Base-by-base conservation (phyloP, 768 basidiomycete species). In the Phaeotremella fagi region DNA sequence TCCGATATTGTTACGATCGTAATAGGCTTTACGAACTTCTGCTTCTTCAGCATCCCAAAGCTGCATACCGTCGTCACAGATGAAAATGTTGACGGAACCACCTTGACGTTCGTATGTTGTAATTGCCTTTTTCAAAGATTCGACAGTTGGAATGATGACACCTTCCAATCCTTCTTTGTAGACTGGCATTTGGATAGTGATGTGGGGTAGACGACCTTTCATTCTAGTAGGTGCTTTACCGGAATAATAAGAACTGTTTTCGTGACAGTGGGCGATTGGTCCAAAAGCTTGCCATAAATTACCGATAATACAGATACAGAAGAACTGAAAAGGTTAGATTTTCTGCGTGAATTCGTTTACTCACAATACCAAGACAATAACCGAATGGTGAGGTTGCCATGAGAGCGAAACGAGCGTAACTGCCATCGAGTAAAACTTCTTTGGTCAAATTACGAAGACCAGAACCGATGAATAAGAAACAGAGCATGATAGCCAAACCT, bases 41-140 rank as follows among this genome's bases (percentile, higher is more conserved):
- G 82, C 80, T 54, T 90, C 87, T 25, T 78, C 80, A 35, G 81
- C 78, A 28, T 75, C 75, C 57, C 88, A 72, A 22, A 83, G 73
- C 69, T 88, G 88, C 61, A 90, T 74, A 25, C 88, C 89, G 68
- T 90, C 88, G 65, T 90, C 89, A 71, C 88, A 86, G 15, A 91
- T 77, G 41, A 90, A 79, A 68, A 91, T 88, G 24, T 82, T 72
- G 9, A 85, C 87, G 1, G 85, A 84, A 4, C 87, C 88, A 44
- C 89, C 88, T 72, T 91, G 88, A n/a, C 88, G 79, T 4, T 88
- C 88, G 66, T 90, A 70, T 42, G 86, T 87, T 71, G 87, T 86
- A 83, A 89, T 89, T 0, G 87, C 88, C 75, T 84, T 85, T 75
- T 88, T 88, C 57, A 84, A 76, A 0, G 85, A 89, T 63, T 80